A percentile compares a stretch with the other conserved stretches of the same genome.
Evolutionary conservation across 495 filamentous ascomycete genomes (phyloP).

Genomic region (Trichoderma virens): DNA sequence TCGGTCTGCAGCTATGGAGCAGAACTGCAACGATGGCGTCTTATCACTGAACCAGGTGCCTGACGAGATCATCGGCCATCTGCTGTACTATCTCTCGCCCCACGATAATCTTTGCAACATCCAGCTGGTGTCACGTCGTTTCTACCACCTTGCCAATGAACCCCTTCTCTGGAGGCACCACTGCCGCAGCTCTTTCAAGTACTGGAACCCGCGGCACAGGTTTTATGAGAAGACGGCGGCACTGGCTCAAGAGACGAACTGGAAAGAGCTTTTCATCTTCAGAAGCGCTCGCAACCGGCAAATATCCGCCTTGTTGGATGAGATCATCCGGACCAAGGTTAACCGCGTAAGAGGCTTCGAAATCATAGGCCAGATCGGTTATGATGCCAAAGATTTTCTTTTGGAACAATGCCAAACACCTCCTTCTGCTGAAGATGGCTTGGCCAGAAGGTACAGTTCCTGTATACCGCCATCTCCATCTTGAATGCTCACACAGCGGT

Average conservation of each 20-base stretch:
- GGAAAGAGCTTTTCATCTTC: conserved; percentile 64
- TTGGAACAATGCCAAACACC: conserved; percentile 52
- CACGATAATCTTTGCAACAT: conserved; percentile 40
- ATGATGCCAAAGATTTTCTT: conserved; percentile 83
- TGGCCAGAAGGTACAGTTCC: conserved; percentile 64
- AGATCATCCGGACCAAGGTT: conserved; percentile 59
- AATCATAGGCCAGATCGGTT: conserved; percentile 62
- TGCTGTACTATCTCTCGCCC: conserved; percentile 55
- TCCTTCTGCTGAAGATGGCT: conserved; percentile 59
- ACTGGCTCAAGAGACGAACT: conserved; percentile 53
- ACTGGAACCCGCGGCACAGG: conserved; percentile 64
- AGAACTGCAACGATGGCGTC: not conserved
- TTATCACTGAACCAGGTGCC: conserved; percentile 43
- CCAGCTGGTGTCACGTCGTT: conserved; percentile 54
- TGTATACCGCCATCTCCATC: conserved; percentile 4
- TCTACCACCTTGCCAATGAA: conserved; percentile 57
- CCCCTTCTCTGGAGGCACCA: conserved; percentile 72
- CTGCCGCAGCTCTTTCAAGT: conserved; percentile 57
- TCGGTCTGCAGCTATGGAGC: not conserved
- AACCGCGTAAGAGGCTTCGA: conserved; percentile 62
- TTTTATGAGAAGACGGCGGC: conserved; percentile 47
- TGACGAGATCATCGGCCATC: conserved; percentile 66
- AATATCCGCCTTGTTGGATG: conserved; percentile 55
- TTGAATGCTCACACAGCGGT: conserved; percentile 9
- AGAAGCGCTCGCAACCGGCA: conserved; percentile 47